Conservation (phyloP, 2,329 filamentous ascomycete species). For the Periconia sp. region DNA sequence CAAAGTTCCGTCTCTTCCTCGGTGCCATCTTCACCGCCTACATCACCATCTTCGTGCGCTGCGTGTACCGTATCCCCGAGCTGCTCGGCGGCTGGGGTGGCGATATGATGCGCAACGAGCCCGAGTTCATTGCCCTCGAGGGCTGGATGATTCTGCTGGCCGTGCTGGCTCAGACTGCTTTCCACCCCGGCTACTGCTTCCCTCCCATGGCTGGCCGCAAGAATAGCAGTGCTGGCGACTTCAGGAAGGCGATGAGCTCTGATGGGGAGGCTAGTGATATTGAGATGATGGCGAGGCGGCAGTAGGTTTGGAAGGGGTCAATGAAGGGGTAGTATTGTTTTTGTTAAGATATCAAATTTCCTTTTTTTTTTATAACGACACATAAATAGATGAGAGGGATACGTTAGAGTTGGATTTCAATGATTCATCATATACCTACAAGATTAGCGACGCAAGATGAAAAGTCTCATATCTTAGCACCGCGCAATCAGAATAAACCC, state of each 20-base stretch:
- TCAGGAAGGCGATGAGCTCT: neutral
- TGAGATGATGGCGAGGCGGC: neutral
- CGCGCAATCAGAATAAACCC: slow-evolving; percentile 38
- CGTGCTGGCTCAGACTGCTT: slow-evolving; percentile 44
- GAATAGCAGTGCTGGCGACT: neutral
- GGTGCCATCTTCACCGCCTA: slow-evolving; percentile 42
- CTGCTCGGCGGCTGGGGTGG: slow-evolving; percentile 47
- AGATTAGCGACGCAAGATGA: neutral
- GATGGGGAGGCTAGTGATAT: neutral
- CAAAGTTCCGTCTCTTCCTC: slow-evolving; percentile 22
- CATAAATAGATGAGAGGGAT: neutral
- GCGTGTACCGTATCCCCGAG: slow-evolving; percentile 51
- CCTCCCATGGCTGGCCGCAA: slow-evolving; percentile 12
- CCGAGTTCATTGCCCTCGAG: slow-evolving; percentile 53
- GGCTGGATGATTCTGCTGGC: slow-evolving; percentile 54
- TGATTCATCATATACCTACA: neutral
- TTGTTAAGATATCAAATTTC: neutral
- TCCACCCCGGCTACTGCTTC: slow-evolving; percentile 47
- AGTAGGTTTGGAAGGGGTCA: neutral
- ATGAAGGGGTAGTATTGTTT: neutral
- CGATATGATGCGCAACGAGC: slow-evolving; percentile 48
- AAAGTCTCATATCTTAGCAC: neutral
- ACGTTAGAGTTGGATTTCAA: neutral
- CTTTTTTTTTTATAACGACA: neutral
- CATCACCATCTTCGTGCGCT: slow-evolving; percentile 48